phyloP scores from a whole-genome alignment of 1,284 basidiomycete species.

The Tremellales sp. region DNA sequence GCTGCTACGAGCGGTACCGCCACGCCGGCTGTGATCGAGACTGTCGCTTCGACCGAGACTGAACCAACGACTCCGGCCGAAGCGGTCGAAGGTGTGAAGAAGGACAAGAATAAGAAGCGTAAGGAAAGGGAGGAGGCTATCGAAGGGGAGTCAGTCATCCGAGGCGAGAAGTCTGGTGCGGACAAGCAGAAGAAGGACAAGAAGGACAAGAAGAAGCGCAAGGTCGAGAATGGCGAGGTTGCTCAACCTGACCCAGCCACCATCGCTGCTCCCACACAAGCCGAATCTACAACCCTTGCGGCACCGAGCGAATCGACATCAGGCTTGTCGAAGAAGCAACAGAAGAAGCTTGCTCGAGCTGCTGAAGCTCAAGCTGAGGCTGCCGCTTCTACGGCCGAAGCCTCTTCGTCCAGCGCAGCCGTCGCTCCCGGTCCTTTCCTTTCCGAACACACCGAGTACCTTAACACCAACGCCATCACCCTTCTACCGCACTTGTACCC shows the following conservation, averaged over 20 bases:
- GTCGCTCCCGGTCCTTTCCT: constrained; percentile 32
- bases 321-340: constrained; percentile 40
- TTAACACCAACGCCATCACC: constrained; percentile 68
- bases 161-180: constrained; percentile 19
- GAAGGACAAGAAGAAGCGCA: constrained; percentile 34
- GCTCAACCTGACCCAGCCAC: constrained; percentile 24
- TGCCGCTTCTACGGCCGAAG: constrained; percentile 20
- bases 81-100: constrained; percentile 10
- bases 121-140: constrained; percentile 13
- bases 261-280: constrained; percentile 27
- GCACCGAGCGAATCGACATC: constrained; percentile 6
- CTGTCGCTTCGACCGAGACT: not conserved
- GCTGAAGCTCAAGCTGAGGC: constrained; percentile 21
- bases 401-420: constrained; percentile 11
- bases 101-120: constrained; percentile 23
- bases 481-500: constrained; percentile 59
- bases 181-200: constrained; percentile 35
- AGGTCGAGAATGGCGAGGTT: constrained; percentile 15
- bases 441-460: constrained; percentile 59
- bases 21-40: not conserved
- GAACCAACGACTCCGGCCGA: constrained; percentile 5
- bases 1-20: constrained; percentile 3
- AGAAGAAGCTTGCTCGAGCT: constrained; percentile 40
- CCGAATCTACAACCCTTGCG: constrained; percentile 12
- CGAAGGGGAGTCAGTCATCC: not conserved